phyloP scores from a whole-genome alignment of 2,329 filamentous ascomycete species.

The Arthrobotrys musiformis region DNA sequence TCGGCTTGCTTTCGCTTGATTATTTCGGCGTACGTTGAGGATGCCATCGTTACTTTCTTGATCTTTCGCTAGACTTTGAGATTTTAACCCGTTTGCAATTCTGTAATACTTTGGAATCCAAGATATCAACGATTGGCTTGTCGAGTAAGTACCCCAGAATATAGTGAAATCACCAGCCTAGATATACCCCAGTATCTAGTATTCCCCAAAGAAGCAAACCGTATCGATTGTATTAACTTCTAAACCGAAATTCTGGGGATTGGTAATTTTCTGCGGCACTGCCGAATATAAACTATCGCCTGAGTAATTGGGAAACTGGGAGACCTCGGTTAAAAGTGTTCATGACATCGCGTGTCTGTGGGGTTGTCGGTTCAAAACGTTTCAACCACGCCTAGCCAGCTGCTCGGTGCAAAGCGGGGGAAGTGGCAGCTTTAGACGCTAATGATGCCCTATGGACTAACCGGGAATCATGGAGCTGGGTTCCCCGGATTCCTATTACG shows the following conservation, averaged over 20 bases:
- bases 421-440: background rate
- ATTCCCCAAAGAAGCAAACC: background rate
- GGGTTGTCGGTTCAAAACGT: slow-evolving; percentile 16
- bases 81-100: too few species aligned
- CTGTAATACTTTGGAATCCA: background rate
- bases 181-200: background rate
- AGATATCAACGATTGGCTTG: background rate
- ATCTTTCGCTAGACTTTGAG: background rate
- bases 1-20: slow-evolving; percentile 59
- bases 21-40: slow-evolving; percentile 61
- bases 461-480: background rate
- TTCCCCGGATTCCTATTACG: background rate
- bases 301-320: too few species aligned
- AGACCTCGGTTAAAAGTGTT: slow-evolving; percentile 4
- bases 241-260: background rate
- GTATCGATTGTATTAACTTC: background rate
- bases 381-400: background rate
- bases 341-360: slow-evolving; percentile 2
- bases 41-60: slow-evolving; percentile 12
- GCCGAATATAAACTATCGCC: background rate
- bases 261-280: slow-evolving; percentile 8
- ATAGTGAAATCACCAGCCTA: background rate
- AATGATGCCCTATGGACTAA: background rate
- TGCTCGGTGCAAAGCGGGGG: background rate
- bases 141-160: background rate